Conservation (phyloP, 495 filamentous ascomycete species). For the Paragyromitra xinjiangensis region DNA sequence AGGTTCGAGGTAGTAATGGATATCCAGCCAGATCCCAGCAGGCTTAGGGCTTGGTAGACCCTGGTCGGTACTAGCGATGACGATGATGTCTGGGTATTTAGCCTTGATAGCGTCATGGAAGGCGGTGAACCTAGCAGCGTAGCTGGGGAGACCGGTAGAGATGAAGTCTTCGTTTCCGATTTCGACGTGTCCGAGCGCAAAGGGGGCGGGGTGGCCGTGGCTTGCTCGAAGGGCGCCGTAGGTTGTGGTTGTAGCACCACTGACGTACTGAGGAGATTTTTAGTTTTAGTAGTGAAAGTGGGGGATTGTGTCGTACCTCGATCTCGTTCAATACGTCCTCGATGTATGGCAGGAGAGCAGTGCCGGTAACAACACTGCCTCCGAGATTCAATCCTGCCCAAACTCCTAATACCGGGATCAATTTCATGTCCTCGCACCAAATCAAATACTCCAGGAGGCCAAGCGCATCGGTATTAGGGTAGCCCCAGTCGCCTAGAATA, state of each 20-base stretch:
- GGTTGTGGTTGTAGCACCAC: constrained; percentile 59
- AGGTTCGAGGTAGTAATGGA: constrained; percentile 65
- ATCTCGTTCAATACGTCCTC: constrained; percentile 53
- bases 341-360: constrained; percentile 53
- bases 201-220: constrained; percentile 62
- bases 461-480: constrained; percentile 61
- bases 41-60: constrained; percentile 45
- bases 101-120: constrained; percentile 65
- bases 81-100: constrained; percentile 63
- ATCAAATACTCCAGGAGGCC: constrained; percentile 65
- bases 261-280: constrained; percentile 59
- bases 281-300: neutral
- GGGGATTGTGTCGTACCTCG: constrained; percentile 15
- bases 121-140: constrained; percentile 62
- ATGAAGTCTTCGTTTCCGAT: constrained; percentile 69
- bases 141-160: constrained; percentile 58
- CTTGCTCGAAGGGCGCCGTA: constrained; percentile 63
- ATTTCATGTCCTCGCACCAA: constrained; percentile 67
- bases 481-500: constrained; percentile 63
- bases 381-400: constrained; percentile 66
- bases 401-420: constrained; percentile 65
- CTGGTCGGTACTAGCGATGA: constrained; percentile 62
- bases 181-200: constrained; percentile 61
- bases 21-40: constrained; percentile 57
- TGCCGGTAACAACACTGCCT: constrained; percentile 53